Evolutionary conservation across 2,329 filamentous ascomycete genomes (phyloP).

Genomic region (Sarocladium kiliense): DNA sequence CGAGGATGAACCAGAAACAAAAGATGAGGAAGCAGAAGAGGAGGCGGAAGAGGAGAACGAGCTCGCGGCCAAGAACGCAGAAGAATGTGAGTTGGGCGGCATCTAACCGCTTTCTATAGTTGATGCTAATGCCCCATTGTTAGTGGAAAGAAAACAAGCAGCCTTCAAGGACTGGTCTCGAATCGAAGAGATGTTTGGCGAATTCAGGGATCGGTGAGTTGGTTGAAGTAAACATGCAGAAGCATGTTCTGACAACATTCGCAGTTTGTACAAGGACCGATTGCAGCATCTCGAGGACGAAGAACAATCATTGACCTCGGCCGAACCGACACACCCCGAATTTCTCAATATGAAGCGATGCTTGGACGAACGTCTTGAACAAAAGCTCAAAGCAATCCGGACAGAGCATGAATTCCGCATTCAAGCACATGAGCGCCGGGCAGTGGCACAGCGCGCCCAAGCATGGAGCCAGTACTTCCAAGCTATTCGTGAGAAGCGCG

Average conservation of each 20-base stretch:
- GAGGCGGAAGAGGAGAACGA: conserved; percentile 58
- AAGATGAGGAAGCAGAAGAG: conserved; percentile 50
- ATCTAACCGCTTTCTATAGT: neutral
- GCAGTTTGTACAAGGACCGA: conserved; percentile 81
- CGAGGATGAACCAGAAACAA: conserved; percentile 37
- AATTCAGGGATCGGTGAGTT: conserved; percentile 71
- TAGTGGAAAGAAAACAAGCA: conserved; percentile 72
- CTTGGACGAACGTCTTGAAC: conserved; percentile 74
- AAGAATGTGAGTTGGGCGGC: conserved; percentile 50
- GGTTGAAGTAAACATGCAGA: neutral
- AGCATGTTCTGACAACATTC: conserved; percentile 17
- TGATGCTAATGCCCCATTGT: conserved; percentile 16
- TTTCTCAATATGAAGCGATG: conserved; percentile 86
- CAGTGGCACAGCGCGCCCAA: conserved; percentile 77
- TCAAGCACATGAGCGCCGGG: conserved; percentile 66
- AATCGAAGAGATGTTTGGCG: conserved; percentile 84
- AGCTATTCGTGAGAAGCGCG: conserved; percentile 74
- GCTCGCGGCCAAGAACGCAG: conserved; percentile 53
- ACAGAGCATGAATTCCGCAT: conserved; percentile 69
- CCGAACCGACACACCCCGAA: conserved; percentile 76
- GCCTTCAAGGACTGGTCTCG: conserved; percentile 74
- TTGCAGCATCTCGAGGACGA: conserved; percentile 73
- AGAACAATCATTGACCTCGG: conserved; percentile 55
- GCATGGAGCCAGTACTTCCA: conserved; percentile 90
- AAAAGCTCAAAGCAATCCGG: conserved; percentile 72